Percentiles rank a stretch among this genome's conserved stretches.
Evolutionary conservation across 139 green algal species (phyloP).

Genomic region (Volvox reticuliferus): DNA sequence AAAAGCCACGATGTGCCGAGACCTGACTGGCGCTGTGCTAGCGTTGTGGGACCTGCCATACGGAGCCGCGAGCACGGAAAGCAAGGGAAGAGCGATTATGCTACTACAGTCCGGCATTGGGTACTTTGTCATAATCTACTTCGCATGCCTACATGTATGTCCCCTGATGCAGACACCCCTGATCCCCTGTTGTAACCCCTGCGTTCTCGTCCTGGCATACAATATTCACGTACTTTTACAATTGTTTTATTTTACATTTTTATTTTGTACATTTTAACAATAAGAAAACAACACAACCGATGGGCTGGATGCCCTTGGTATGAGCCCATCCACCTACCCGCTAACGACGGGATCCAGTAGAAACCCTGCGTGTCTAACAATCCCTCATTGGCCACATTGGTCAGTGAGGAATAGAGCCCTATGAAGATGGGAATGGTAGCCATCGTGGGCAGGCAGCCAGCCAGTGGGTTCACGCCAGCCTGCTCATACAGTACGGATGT

Average conservation of each 20-base stretch:
- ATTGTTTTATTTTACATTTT: too few relatives aligned
- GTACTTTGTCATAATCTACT: too few relatives aligned
- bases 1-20: constrained; percentile 85
- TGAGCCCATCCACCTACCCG: constrained; percentile 60
- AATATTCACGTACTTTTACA: too few relatives aligned
- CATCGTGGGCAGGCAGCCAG: constrained; percentile 90
- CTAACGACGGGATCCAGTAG: constrained; percentile 91
- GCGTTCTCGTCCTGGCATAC: too few relatives aligned
- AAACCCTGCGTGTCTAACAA: constrained; percentile 80
- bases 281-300: too few relatives aligned
- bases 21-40: constrained; percentile 55
- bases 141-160: too few relatives aligned
- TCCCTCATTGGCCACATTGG: constrained; percentile 69
- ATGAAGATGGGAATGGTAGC: constrained; percentile 96
- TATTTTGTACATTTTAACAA: too few relatives aligned
- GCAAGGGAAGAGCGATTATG: too few relatives aligned
- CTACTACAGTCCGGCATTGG: too few relatives aligned
- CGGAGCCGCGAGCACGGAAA: neutral
- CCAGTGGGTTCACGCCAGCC: constrained; percentile 86
- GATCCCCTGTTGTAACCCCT: too few relatives aligned
- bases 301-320: neutral
- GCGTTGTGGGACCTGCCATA: constrained; percentile 69
- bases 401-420: constrained; percentile 84
- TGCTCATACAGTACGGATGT: constrained; percentile 91
- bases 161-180: too few relatives aligned